These are phyloP conservation scores for Orbilia quercus DNA, from an alignment of 2,329 filamentous ascomycete species.

Conservation along the genomic window DNA sequence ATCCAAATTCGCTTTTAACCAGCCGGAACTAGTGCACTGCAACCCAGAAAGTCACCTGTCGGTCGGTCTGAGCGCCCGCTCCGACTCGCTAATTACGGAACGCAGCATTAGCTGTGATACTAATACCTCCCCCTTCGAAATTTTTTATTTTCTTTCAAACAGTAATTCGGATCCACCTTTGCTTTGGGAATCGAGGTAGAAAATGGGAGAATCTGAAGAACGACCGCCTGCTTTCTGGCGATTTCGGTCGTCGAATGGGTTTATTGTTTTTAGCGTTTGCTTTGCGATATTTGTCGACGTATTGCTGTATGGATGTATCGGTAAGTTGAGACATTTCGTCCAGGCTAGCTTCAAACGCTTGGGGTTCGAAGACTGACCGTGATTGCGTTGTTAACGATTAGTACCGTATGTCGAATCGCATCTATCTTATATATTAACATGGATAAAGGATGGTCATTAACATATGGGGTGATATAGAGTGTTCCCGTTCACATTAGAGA, in stretches of 20 bases:
- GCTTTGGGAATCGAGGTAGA: no score
- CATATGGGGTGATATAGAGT: conserved; percentile 24
- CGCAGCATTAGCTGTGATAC: background rate
- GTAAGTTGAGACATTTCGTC: conserved; percentile 9
- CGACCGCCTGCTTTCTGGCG: conserved; percentile 47
- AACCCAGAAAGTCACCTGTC: background rate
- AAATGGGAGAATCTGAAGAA: conserved; percentile 46
- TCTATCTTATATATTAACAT: background rate
- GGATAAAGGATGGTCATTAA: background rate
- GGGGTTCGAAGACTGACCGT: background rate
- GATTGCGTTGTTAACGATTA: conserved; percentile 26
- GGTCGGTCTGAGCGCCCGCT: background rate
- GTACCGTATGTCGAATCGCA: conserved; percentile 40
- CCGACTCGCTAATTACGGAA: background rate
- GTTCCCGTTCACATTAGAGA: conserved; percentile 52
- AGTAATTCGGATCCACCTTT: background rate
- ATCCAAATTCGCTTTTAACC: background rate
- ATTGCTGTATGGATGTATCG: conserved; percentile 54
- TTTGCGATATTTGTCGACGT: conserved; percentile 56
- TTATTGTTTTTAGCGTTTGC: conserved; percentile 54
- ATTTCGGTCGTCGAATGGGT: conserved; percentile 53
- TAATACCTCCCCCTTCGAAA: conserved; percentile 6
- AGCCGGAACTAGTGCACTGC: background rate
- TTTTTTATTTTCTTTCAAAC: background rate
- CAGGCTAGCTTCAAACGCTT: background rate